These are phyloP conservation scores for Didymella exigua DNA, from an alignment of 2,329 filamentous ascomycete species.

Conservation along the genomic window DNA sequence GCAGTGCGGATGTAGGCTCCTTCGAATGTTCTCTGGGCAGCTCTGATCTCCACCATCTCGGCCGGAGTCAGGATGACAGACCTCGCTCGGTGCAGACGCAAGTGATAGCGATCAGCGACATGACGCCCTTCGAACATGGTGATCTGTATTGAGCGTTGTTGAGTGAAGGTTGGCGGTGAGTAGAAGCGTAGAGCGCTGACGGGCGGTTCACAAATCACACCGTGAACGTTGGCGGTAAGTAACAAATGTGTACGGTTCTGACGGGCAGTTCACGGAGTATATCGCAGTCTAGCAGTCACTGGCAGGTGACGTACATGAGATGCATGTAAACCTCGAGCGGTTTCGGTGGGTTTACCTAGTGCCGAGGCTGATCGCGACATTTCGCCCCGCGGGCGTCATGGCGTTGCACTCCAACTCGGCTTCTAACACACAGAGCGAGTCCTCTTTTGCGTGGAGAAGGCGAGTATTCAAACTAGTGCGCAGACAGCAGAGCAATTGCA, in stretches of 20 bases:
- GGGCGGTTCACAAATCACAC: no score
- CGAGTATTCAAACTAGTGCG: no score
- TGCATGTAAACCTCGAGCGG: constrained; percentile 6
- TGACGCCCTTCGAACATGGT: constrained; percentile 55
- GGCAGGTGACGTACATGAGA: constrained; percentile 2
- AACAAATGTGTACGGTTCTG: background rate
- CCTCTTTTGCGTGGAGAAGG: no score
- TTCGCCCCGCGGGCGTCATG: background rate
- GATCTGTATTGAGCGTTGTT: background rate
- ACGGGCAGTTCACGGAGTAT: background rate
- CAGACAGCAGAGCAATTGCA: background rate
- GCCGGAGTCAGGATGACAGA: constrained; percentile 80
- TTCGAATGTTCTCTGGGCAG: constrained; percentile 94
- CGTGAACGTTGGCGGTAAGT: no score
- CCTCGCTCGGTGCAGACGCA: constrained; percentile 82
- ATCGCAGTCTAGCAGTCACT: constrained; percentile 3
- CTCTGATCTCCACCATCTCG: constrained; percentile 92
- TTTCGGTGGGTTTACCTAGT: constrained; percentile 9
- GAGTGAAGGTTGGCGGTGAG: no score
- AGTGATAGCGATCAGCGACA: constrained; percentile 74
- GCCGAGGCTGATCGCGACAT: constrained; percentile 13
- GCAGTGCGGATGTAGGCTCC: constrained; percentile 96
- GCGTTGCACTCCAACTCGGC: background rate
- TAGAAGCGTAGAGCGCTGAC: no score
- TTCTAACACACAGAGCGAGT: no score